phyloP scores from a whole-genome alignment of 441 rosid species.

The Aleurites moluccanus region DNA sequence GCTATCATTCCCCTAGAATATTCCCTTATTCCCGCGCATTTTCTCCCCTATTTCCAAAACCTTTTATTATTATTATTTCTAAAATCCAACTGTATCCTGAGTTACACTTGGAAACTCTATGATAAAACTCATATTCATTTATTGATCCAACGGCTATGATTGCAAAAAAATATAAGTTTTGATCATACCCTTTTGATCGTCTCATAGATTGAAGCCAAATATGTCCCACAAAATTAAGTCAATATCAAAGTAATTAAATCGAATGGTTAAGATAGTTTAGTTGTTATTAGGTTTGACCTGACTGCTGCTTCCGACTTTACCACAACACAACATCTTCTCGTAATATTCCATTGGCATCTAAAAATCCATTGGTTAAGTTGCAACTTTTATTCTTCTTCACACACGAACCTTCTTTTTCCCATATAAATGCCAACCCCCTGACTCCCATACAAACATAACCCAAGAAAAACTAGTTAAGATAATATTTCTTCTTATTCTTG shows the following conservation, averaged over 20 bases:
- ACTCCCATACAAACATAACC: background rate
- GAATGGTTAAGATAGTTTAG: background rate
- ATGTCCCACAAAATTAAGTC: background rate
- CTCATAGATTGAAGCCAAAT: background rate
- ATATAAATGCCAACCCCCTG: background rate
- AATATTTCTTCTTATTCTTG: background rate
- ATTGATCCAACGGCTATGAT: background rate
- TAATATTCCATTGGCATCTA: slow-evolving; percentile 29
- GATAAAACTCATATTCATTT: too few species aligned
- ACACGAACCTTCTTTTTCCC: background rate
- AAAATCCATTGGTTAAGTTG: background rate
- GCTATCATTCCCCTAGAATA: slow-evolving; percentile 21
- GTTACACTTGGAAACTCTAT: too few species aligned
- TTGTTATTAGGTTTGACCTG: background rate
- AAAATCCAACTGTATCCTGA: too few species aligned
- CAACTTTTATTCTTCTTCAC: slow-evolving; percentile 2
- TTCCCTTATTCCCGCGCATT: slow-evolving; percentile 20
- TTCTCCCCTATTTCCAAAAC: too few species aligned
- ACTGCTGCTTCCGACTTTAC: background rate
- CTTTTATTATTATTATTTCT: too few species aligned
- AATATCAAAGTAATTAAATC: slow-evolving; percentile 4
- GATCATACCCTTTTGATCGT: background rate
- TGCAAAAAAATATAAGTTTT: background rate
- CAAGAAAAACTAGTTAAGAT: background rate
- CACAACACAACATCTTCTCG: background rate